These are phyloP conservation scores for Sugiyamaella marilandica DNA, from an alignment of 805 yeast species.

Conservation along the genomic window DNA sequence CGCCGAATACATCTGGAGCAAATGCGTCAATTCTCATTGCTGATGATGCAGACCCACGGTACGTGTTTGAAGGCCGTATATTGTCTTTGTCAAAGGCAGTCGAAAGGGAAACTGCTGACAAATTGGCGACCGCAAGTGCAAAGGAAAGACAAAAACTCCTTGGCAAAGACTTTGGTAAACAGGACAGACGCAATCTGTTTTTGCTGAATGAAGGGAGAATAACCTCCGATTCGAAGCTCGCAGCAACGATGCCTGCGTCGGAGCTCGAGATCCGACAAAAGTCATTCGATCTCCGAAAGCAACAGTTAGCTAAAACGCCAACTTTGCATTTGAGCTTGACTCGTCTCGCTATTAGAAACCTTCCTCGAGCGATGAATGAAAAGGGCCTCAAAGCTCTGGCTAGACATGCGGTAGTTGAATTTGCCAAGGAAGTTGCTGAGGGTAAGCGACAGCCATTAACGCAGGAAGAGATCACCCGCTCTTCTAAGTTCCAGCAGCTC, in stretches of 20 bases:
- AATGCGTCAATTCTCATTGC: conserved; percentile 64
- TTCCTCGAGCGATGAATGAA: conserved; percentile 88
- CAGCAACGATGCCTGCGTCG: conserved; percentile 56
- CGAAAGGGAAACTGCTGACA: conserved; percentile 75
- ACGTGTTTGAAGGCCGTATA: conserved; percentile 90
- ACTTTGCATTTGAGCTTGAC: conserved; percentile 89
- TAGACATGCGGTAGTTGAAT: conserved; percentile 89
- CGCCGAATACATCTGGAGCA: conserved; percentile 62
- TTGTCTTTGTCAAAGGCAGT: conserved; percentile 80
- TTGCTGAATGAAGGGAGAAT: conserved; percentile 93
- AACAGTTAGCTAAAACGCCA: conserved; percentile 87
- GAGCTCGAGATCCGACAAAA: conserved; percentile 87
- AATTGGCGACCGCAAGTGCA: conserved; percentile 67
- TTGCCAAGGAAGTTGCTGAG: conserved; percentile 82
- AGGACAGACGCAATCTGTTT: conserved; percentile 79
- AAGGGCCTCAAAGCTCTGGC: conserved; percentile 87
- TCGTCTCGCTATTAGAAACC: conserved; percentile 87
- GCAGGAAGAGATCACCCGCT: conserved; percentile 81
- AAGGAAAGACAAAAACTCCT: conserved; percentile 64
- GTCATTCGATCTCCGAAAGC: conserved; percentile 78
- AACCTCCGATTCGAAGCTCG: conserved; percentile 72
- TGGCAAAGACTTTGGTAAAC: conserved; percentile 76
- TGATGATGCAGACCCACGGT: conserved; percentile 82
- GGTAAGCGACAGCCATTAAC: conserved; percentile 75
- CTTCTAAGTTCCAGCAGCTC: conserved; percentile 55